Evolutionary conservation across 2,329 filamentous ascomycete genomes (phyloP).

Genomic region (Dryadomyces sulphureus): DNA sequence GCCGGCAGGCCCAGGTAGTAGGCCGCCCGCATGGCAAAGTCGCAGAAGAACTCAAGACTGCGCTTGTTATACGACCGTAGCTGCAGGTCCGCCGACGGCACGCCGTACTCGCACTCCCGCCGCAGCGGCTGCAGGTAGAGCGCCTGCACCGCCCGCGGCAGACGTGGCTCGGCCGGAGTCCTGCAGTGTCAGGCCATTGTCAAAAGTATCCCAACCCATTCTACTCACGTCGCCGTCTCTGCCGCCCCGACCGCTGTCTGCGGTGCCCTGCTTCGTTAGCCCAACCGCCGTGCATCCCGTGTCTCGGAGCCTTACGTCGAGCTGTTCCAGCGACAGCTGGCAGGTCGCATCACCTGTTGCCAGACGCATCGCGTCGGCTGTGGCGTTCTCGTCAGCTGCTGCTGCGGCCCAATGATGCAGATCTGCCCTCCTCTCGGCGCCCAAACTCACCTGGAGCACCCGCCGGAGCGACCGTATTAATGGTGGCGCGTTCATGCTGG

Average conservation of each 20-base stretch:
- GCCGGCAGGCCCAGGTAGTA: constrained; percentile 86
- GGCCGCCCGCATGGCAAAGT: constrained; percentile 86
- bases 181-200: too few species aligned
- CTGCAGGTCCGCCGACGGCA: constrained; percentile 82
- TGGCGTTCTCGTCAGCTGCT: neutral
- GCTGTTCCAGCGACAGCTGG: constrained; percentile 6
- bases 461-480: constrained; percentile 22
- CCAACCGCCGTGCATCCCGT: too few species aligned
- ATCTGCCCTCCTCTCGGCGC: neutral
- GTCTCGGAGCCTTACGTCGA: constrained; percentile 6
- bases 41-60: constrained; percentile 84
- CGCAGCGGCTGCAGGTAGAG: constrained; percentile 75
- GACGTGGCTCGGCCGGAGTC: constrained; percentile 31
- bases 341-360: constrained; percentile 7
- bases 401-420: too few species aligned
- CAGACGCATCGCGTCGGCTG: constrained; percentile 6
- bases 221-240: too few species aligned
- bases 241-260: too few species aligned
- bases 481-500: constrained; percentile 19
- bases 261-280: too few species aligned
- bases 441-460: constrained; percentile 10
- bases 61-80: constrained; percentile 81
- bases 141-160: constrained; percentile 70
- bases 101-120: constrained; percentile 55
- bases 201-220: too few species aligned